phyloP scores from a whole-genome alignment of 1,284 basidiomycete genomes.

The Phylloporus sp. region DNA sequence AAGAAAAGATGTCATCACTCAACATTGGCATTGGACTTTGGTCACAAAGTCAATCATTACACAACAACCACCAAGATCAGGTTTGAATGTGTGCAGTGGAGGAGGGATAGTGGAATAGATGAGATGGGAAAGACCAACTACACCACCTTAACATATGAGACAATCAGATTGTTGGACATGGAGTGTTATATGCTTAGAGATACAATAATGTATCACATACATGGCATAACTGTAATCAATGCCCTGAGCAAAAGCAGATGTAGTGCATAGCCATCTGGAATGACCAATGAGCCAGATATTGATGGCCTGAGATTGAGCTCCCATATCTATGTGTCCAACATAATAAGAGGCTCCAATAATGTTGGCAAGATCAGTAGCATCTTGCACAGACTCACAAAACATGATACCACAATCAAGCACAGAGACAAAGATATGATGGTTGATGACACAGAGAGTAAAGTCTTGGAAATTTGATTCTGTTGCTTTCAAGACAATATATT shows the following conservation, averaged over 20 bases:
- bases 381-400: neutral
- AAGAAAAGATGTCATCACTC: too few species aligned
- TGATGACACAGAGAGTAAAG: neutral
- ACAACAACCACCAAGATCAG: too few species aligned
- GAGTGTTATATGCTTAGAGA: conserved; percentile 13
- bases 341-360: neutral
- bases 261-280: neutral
- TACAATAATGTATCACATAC: conserved; percentile 11
- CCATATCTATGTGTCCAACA: neutral
- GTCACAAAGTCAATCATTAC: too few species aligned
- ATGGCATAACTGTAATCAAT: conserved; percentile 16
- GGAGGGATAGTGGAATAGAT: neutral
- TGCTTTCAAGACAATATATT: too few species aligned
- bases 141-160: neutral
- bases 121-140: conserved; percentile 1
- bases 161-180: conserved; percentile 17
- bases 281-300: neutral
- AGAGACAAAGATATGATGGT: neutral
- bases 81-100: neutral
- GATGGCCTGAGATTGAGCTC: too few species aligned
- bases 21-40: too few species aligned
- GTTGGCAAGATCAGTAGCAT: neutral
- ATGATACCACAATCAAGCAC: neutral
- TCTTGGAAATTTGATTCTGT: neutral
- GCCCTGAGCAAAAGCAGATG: conserved; percentile 13